Conservation (phyloP, 352 stramenopile species). For the Pythium phragmitis region DNA sequence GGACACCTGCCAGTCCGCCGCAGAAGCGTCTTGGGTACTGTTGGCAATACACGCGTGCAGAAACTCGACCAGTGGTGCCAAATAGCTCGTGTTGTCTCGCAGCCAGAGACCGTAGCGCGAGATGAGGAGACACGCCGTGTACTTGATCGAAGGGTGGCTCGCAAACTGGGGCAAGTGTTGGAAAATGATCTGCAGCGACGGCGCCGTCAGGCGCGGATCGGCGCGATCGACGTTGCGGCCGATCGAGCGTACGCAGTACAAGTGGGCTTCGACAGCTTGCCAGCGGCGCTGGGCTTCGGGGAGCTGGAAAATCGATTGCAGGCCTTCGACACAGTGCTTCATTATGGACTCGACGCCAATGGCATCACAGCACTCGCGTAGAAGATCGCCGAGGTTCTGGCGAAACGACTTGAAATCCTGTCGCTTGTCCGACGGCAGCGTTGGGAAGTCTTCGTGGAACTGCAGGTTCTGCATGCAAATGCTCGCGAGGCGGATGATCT, state of each 20-base stretch:
- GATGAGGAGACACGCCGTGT: conserved; percentile 84
- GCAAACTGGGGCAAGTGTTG: conserved; percentile 72
- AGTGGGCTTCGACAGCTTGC: conserved; percentile 76
- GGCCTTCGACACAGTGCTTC: conserved; percentile 71
- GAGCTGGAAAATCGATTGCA: conserved; percentile 68
- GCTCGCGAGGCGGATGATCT: conserved; percentile 54
- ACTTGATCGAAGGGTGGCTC: conserved; percentile 76
- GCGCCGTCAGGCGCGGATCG: conserved; percentile 25
- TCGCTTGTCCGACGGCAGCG: conserved; percentile 64
- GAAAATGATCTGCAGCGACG: conserved; percentile 74
- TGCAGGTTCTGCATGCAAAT: conserved; percentile 85
- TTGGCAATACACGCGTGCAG: conserved; percentile 69
- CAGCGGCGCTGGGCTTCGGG: conserved; percentile 46
- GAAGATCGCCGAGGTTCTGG: conserved; percentile 75
- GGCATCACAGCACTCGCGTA: conserved; percentile 75
- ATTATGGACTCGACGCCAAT: conserved; percentile 71
- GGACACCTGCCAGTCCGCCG: conserved; percentile 72
- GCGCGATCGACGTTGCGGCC: conserved; percentile 70
- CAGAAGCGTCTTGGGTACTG: conserved; percentile 43
- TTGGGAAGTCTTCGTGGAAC: conserved; percentile 67
- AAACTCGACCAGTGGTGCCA: conserved; percentile 63
- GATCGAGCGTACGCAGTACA: conserved; percentile 86
- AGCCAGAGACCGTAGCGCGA: conserved; percentile 84
- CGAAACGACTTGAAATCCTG: conserved; percentile 84
- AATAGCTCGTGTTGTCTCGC: conserved; percentile 38